Evolutionary conservation across 257 asterid species (phyloP).

Genomic region (Solanum piurae): DNA sequence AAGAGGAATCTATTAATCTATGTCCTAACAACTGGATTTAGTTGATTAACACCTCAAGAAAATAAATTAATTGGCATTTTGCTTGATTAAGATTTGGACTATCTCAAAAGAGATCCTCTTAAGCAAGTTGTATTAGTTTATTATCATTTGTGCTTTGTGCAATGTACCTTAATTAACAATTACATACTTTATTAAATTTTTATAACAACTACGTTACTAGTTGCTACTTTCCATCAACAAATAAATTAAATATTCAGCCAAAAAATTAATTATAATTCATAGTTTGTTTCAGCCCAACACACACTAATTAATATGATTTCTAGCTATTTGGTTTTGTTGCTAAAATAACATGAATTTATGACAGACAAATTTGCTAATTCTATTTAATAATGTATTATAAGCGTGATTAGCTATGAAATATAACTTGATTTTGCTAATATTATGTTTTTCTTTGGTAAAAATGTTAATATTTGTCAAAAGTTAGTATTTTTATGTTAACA

Average conservation of each 20-base stretch:
- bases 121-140: not conserved
- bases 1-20: not conserved
- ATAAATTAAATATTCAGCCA: not conserved
- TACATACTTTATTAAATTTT: not conserved
- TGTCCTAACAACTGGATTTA: conserved; percentile 6
- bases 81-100: conserved; percentile 1
- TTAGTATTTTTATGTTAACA: not conserved
- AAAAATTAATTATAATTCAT: not conserved
- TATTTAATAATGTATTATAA: not conserved
- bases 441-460: not conserved
- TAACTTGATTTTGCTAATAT: not conserved
- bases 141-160: conserved; percentile 3
- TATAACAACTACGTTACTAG: not conserved
- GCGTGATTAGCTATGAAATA: not conserved
- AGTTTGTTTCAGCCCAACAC: not conserved
- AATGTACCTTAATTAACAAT: not conserved
- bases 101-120: not conserved
- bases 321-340: too few species aligned
- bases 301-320: not conserved
- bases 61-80: not conserved
- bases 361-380: not conserved
- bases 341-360: not conserved
- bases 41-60: not conserved
- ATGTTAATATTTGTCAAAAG: not conserved
- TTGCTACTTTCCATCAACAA: not conserved